Evolutionary conservation across 1,284 basidiomycete species (phyloP), one percentile per base, ranked within the genome.

Genomic region (Filobasidium uniguttulatum): DNA sequence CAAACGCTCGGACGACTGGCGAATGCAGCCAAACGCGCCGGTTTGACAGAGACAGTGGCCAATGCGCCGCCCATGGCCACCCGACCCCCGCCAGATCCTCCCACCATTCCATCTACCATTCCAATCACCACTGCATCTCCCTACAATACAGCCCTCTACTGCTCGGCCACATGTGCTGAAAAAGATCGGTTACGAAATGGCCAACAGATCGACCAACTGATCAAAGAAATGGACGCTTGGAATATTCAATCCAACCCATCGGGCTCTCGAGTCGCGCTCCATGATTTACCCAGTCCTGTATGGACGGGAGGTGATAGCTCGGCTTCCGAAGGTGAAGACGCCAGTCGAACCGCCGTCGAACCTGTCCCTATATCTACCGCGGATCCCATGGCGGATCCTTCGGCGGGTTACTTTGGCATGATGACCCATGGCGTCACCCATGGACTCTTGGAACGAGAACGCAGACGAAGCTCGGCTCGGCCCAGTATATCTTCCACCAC

Each of bases 341-440:
- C 4, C 19, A 17, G 12, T 22, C 12, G 12, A 12, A 12, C 19
- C n/a, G 23, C 19, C 6, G 12, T 22, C 36, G 4, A 43, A 8
- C n/a, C 26, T 5, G 23, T n/a, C n/a, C n/a, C n/a, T n/a, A n/a
- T n/a, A n/a, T n/a, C 37, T 19, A 40, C 37, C 3, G n/a, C 37
- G 14, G 37, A 4, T 12, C 14, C 23, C 37, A 40, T 20, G 22
- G 37, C n/a, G 15, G 40, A 26, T 12, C 26, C 40, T 14, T 15
- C 15, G 23, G 19, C n/a, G 4, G 49, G 49, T 15, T 50, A 50
- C 44, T 50, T 50, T 34, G 49, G 46, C 44, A 50, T 50, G 49
- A 44, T 36, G 1, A 36, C 46, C 29, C 35, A 43, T n/a, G 49
- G 49, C 10, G 49, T 50, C 15, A 36, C 45, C 20, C 34, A 46